These are phyloP conservation scores for Spathaspora gorwiae DNA, from an alignment of 805 yeast species.

Conservation along the genomic window DNA sequence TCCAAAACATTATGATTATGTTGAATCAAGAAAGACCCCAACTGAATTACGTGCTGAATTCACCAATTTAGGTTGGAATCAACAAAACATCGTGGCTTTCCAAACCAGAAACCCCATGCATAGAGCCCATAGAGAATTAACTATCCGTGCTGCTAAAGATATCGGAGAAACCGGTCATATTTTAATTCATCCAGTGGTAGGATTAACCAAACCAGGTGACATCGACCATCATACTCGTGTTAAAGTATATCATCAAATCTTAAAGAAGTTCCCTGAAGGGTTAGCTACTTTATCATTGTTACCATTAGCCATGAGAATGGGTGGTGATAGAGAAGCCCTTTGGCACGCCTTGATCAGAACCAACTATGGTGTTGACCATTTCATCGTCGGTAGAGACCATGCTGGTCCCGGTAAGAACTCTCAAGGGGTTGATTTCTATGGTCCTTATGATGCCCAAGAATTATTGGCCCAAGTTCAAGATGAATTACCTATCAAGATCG, in stretches of 20 bases:
- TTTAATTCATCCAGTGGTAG: conserved; percentile 94
- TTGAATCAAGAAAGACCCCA: conserved; percentile 83
- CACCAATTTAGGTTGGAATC: conserved; percentile 72
- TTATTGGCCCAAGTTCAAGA: conserved; percentile 69
- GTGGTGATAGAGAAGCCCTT: conserved; percentile 96
- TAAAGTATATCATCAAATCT: conserved; percentile 86
- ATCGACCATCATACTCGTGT: conserved; percentile 97
- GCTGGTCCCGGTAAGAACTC: conserved; percentile 94
- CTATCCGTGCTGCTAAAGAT: conserved; percentile 94
- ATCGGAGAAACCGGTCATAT: conserved; percentile 71
- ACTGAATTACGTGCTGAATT: conserved; percentile 86
- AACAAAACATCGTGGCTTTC: conserved; percentile 77
- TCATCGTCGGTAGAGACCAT: conserved; percentile 96
- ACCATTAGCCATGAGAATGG: conserved; percentile 98
- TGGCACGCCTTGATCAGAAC: conserved; percentile 98
- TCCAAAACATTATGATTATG: conserved; percentile 88
- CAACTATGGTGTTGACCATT: conserved; percentile 95
- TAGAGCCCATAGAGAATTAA: conserved; percentile 93
- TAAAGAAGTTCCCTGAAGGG: conserved; percentile 91
- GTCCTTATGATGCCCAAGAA: conserved; percentile 95
- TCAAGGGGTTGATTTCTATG: conserved; percentile 88
- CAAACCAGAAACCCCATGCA: conserved; percentile 99
- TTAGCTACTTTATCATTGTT: conserved; percentile 84
- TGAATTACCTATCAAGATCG: conserved; percentile 85
- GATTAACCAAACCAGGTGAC: conserved; percentile 95